Base-by-base conservation (phyloP, 306 rosid species). In the Neltuma alba region DNA sequence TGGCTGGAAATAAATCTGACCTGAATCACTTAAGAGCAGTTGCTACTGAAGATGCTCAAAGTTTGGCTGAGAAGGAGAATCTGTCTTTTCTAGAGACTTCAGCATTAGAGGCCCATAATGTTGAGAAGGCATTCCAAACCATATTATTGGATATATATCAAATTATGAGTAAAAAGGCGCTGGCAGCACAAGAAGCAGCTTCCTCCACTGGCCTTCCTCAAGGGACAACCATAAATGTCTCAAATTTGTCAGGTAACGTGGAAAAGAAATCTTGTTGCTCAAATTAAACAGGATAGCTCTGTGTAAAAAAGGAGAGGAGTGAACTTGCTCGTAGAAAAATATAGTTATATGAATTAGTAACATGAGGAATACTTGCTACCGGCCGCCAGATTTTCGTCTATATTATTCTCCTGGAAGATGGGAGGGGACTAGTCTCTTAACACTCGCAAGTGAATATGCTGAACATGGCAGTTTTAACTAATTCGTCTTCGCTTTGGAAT, bases 61-160 rank as follows among this genome's bases (percentile, higher is more conserved):
- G 52, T 77, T 86, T 91, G 81, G 96, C 92, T 37, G 93, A 91
- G 79, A 87, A 28, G 69, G 96, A 91, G 82, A 54, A 89, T 41
- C 76, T 91, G 10, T 87, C 92, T 0, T 91, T 91, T 68, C 80
- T 91, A 63, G 96, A 91, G 76, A 91, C 93, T 37, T 91, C 96
- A 75, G 96, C 93, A 67, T 78, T 91, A 83, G 96, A 91, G 72
- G 93, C 96, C 23, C 18, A 61, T 34, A 87, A 91, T 80, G 90
- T 89, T 50, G 97, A 92, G 81, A 90, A 90, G 75, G 97, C 97
- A 57, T 92, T 92, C 75, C 97, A 90, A 70, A 88, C 89, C 63
- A 86, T 92, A 47, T 83, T 92, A 89, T 81, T 87, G 78, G 94
- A 92, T 76, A 92, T 92, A 40, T 87, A 88, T 76, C 92, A 92